Evolutionary conservation across 257 asterid species (phyloP), one percentile per base, ranked within the genome.

Genomic region (Phtheirospermum japonicum): DNA sequence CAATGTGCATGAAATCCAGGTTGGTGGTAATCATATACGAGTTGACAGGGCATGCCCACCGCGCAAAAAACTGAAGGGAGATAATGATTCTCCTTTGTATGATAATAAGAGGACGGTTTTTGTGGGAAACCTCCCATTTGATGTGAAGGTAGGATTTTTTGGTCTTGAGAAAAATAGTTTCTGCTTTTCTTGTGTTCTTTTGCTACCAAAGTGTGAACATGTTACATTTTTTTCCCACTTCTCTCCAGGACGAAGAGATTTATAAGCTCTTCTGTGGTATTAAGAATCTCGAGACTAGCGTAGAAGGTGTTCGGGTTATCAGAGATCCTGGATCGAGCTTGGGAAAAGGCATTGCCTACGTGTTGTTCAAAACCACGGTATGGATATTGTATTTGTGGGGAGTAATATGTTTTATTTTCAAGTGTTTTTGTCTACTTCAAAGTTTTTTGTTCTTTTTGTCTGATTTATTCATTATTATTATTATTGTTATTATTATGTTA

Each of bases 41-140:
- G 97, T 93, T 53, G 97, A 93, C 73, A 80, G 95, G 79, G 96
- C 99, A 32, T 89, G 99, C 77, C 99, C 99, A 63, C 99, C 99
- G 0, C 91, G 95, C 57, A 93, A 93, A 91, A 93, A 89, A 78
- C 63, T 83, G 71, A 93, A 88, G 81, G 96, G 88, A 71, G 97
- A 82, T 23, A 23, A 23, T 48, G 31, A 39, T 72, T 23, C 79
- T 77, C 73, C 74, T 30, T 66, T 92, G 66, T 92, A 85, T 53
- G 97, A 92, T 73, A 84, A 77, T 59, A 85, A 82, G 76, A 86
- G 89, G 83, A 86, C 97, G 4, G 74, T 89, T 68, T 92, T 92
- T 71, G 81, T 92, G 45, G 97, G 97, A 18, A 92, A 92, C 76
- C 95, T 92, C 45, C 99, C 99, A 17, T 92, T 92, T 79, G 97